These are phyloP conservation scores for Xylaria acuta DNA, from an alignment of 495 filamentous ascomycete genomes.

Conservation along the genomic window DNA sequence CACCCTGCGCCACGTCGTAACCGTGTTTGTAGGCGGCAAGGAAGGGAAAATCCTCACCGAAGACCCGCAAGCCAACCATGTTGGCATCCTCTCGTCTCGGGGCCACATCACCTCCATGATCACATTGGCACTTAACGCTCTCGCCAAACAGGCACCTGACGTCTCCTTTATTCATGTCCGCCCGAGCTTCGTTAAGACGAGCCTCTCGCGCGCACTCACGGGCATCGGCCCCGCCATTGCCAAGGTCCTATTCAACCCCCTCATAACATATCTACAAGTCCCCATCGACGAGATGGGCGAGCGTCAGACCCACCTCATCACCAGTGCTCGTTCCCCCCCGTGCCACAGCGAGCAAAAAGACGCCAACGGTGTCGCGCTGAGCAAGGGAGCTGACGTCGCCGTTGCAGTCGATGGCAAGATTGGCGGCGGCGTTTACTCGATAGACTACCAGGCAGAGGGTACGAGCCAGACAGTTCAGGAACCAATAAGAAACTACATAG, in stretches of 20 bases:
- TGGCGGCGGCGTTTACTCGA: constrained; percentile 60
- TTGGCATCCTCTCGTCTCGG: constrained; percentile 33
- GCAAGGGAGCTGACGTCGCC: constrained; percentile 39
- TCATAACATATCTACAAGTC: constrained; percentile 21
- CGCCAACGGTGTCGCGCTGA: constrained; percentile 40
- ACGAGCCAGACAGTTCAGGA: constrained; percentile 40
- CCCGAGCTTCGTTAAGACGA: constrained; percentile 59
- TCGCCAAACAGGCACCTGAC: constrained; percentile 50
- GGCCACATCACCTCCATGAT: constrained; percentile 54
- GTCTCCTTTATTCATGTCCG: constrained; percentile 63
- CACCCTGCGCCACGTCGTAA: constrained; percentile 59
- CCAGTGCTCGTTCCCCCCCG: constrained; percentile 52
- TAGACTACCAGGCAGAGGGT: constrained; percentile 53
- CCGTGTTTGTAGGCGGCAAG: constrained; percentile 52
- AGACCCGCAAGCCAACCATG: constrained; percentile 51
- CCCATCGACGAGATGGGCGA: constrained; percentile 52
- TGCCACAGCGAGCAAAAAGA: not conserved
- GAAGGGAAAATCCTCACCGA: constrained; percentile 56
- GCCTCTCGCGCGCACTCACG: constrained; percentile 25
- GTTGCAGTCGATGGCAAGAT: constrained; percentile 52
- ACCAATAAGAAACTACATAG: constrained; percentile 46
- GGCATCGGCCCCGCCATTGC: constrained; percentile 24
- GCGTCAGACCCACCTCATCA: constrained; percentile 56
- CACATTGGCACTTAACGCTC: constrained; percentile 52
- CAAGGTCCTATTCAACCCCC: constrained; percentile 22